Base-by-base conservation (phyloP, 2,329 filamentous ascomycete genomes). In the Neocucurbitaria cava region DNA sequence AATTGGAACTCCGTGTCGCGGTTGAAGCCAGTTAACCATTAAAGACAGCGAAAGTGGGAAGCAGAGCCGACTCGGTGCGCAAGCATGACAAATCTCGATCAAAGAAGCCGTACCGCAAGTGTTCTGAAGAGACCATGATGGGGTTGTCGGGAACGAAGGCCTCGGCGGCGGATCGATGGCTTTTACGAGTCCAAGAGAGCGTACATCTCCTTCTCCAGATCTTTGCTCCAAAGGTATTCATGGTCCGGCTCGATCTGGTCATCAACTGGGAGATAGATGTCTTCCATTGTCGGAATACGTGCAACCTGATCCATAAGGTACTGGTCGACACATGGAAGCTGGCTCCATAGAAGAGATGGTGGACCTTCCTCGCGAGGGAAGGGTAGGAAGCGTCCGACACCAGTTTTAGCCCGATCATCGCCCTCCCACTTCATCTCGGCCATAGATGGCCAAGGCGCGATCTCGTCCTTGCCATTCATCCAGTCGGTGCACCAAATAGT, bases 371-470 rank as follows among this genome's bases (percentile, higher is more conserved):
- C 74, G 5, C 79, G 77, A 28, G 79, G 79, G 10, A 77, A 61
- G n/a, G 76, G 74, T 4, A 76, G 65, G 59, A 75, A 81, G 17
- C 79, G 65, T 20, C 78, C 77, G 39, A 75, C 71, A 30, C 65
- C 66, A 2, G 77, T 81, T 38, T 78, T 74, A 13, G 79, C 77
- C 10, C 79, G 76, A 28, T 79, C 78, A 36, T 79, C 76, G 0
- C 79, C 79, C 57, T 82, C 79, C 73, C 79, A 81, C 57, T 78
- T 78, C 66, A 77, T 67, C 66, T 82, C 79, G 10, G 72, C 63
- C 5, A 62, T 39, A 10, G 64, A 63, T 0, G 79, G 79, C 77
- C 77, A 82, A 1, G 72, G 70, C 0, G 78, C 72, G 28, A 78
- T 61, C 46, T 74, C 68, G 2, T 73, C 66, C 40, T 75, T 74